A percentile compares a stretch with the other conserved stretches of the same genome.
These are phyloP conservation scores for Cyathus striatus DNA, from an alignment of 768 basidiomycete species.

Conservation along the genomic window DNA sequence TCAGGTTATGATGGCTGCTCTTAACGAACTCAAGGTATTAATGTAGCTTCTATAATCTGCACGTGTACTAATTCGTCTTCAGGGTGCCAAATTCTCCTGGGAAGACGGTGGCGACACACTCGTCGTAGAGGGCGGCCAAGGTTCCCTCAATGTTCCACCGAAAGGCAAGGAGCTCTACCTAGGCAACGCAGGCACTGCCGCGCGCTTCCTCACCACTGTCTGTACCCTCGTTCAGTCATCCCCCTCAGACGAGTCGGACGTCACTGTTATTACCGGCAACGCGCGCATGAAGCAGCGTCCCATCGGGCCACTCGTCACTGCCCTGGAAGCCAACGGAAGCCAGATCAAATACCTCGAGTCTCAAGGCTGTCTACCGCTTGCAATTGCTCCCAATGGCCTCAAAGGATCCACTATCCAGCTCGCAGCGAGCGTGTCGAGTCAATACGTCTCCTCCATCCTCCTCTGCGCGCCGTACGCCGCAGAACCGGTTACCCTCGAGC, in stretches of 20 bases:
- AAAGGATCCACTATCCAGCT: slow-evolving; percentile 79
- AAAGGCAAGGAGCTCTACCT: slow-evolving; percentile 89
- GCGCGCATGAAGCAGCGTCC: slow-evolving; percentile 99
- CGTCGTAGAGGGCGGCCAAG: slow-evolving; percentile 84
- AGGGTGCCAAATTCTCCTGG: slow-evolving; percentile 94
- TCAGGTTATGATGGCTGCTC: slow-evolving; percentile 97
- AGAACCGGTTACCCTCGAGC: slow-evolving; percentile 80
- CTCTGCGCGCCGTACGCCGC: slow-evolving; percentile 93
- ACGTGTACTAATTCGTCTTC: slow-evolving; percentile 1
- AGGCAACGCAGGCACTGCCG: slow-evolving; percentile 95
- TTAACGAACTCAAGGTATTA: slow-evolving; percentile 87
- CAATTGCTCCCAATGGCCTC: slow-evolving; percentile 79
- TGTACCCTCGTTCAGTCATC: slow-evolving; percentile 75
- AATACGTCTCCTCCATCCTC: slow-evolving; percentile 97
- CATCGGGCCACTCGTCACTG: slow-evolving; percentile 91
- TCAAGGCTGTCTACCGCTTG: slow-evolving; percentile 82
- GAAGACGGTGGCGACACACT: slow-evolving; percentile 96
- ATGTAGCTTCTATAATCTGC: slow-evolving; percentile 10
- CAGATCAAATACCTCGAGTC: slow-evolving; percentile 74
- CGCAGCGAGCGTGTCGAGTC: slow-evolving; percentile 92
- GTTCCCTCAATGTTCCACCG: slow-evolving; percentile 70
- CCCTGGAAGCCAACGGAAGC: slow-evolving; percentile 78
- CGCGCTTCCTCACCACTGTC: slow-evolving; percentile 94
- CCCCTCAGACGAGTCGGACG: slow-evolving; percentile 29
- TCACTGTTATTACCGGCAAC: slow-evolving; percentile 91